Evolutionary conservation across 768 basidiomycete species (phyloP).

Genomic region (Sutorius australiensis): DNA sequence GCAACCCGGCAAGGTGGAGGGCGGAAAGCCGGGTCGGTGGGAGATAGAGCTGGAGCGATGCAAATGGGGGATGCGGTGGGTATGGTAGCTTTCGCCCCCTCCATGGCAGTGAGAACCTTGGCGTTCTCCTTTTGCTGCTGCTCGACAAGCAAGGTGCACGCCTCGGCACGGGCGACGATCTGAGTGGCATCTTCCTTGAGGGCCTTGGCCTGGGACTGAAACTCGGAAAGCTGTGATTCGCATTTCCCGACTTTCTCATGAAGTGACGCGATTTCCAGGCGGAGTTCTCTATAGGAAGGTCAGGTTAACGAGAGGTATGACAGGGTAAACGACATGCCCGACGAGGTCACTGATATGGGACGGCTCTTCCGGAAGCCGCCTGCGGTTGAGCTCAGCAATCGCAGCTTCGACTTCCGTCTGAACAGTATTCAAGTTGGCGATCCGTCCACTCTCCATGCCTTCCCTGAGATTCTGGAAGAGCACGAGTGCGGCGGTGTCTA

Average conservation of each 20-base stretch:
- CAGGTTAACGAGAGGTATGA: not conserved
- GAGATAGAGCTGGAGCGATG: not conserved
- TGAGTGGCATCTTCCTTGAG: slow-evolving; percentile 8
- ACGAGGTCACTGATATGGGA: not conserved
- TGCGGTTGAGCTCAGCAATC: slow-evolving; percentile 5
- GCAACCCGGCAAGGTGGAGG: slow-evolving; percentile 4
- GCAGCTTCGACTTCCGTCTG: slow-evolving; percentile 11
- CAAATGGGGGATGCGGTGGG: not conserved
- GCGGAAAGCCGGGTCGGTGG: not conserved
- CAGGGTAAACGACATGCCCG: slow-evolving; percentile 1
- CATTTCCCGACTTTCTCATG: slow-evolving; percentile 5
- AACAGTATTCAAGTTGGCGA: slow-evolving; percentile 1
- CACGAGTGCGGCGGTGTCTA: slow-evolving; percentile 1
- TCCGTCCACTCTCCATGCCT: slow-evolving; percentile 9
- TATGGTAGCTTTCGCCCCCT: not conserved
- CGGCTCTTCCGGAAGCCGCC: not conserved
- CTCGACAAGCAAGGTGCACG: not conserved
- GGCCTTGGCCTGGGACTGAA: not conserved
- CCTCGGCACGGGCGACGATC: slow-evolving; percentile 2
- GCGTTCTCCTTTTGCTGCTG: slow-evolving; percentile 9
- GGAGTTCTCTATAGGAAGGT: slow-evolving; percentile 6
- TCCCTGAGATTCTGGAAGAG: slow-evolving; percentile 11
- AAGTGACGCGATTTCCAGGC: slow-evolving; percentile 7
- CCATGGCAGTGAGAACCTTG: slow-evolving; percentile 1
- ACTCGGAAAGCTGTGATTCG: slow-evolving; percentile 7